phyloP scores from a whole-genome alignment of 108 stramenopile genomes.

The Skeletonema tropicum region DNA sequence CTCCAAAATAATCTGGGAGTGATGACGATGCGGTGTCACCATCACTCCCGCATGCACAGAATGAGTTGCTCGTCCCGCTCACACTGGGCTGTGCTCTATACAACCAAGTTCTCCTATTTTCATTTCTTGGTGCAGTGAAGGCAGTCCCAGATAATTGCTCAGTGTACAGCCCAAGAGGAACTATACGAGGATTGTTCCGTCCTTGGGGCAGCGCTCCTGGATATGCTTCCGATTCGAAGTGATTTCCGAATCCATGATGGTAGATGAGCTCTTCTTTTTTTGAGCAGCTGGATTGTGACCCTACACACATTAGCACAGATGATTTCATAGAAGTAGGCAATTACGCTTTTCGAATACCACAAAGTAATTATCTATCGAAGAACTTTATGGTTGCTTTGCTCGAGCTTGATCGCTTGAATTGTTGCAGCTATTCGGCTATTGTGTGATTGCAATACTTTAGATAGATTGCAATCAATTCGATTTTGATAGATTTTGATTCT shows the following conservation, averaged over 20 bases:
- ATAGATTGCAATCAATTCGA: too few relatives aligned
- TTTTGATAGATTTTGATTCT: too few relatives aligned
- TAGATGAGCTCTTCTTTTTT: conserved; percentile 22
- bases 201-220: conserved; percentile 77
- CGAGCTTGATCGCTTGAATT: too few relatives aligned
- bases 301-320: too few relatives aligned
- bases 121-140: conserved; percentile 84
- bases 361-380: too few relatives aligned
- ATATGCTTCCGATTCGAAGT: conserved; percentile 82
- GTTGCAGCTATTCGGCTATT: too few relatives aligned
- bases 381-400: too few relatives aligned
- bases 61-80: conserved; percentile 32
- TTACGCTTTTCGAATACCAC: too few relatives aligned
- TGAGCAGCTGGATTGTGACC: too few relatives aligned
- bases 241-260: conserved; percentile 78
- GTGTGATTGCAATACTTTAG: too few relatives aligned
- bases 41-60: conserved; percentile 17
- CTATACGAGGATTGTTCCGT: conserved; percentile 91
- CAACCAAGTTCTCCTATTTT: conserved; percentile 83
- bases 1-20: conserved; percentile 48
- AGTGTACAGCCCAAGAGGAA: conserved; percentile 80
- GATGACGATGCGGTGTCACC: not conserved
- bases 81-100: conserved; percentile 84
- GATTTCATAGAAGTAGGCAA: too few relatives aligned
- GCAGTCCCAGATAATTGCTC: conserved; percentile 94